These are phyloP conservation scores for Ambrosia artemisiifolia DNA, from an alignment of 129 eudicot genomes.

Conservation along the genomic window DNA sequence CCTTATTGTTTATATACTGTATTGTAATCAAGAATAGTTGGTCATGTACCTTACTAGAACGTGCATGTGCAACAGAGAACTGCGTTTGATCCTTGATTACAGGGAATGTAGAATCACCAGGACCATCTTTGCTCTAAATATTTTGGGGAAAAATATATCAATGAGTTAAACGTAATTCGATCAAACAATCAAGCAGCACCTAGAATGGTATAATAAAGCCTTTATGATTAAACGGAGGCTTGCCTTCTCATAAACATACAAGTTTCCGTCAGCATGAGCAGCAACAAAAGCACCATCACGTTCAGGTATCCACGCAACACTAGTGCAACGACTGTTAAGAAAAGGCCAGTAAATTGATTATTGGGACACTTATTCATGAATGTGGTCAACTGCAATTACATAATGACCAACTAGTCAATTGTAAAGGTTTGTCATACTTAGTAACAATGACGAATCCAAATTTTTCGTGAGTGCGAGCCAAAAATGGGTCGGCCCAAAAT, in stretches of 20 bases:
- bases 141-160: conserved; percentile 5
- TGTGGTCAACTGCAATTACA: conserved; percentile 1
- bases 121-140: conserved; percentile 58
- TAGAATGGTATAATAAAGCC: neutral
- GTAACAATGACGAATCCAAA: no score
- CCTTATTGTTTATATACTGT: neutral
- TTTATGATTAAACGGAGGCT: conserved; percentile 30
- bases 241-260: conserved; percentile 88
- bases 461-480: no score
- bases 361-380: conserved; percentile 2
- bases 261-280: conserved; percentile 90
- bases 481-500: no score
- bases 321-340: conserved; percentile 66
- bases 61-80: conserved; percentile 83
- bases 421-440: neutral
- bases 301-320: conserved; percentile 81
- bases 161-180: neutral
- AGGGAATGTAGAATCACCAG: conserved; percentile 40
- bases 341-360: conserved; percentile 14
- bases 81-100: conserved; percentile 69
- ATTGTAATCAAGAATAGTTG: neutral
- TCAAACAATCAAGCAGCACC: neutral
- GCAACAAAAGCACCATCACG: conserved; percentile 83
- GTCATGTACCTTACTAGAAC: conserved; percentile 66
- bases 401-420: neutral